Evolutionary conservation across 192 early-diverging fungal genomes (phyloP).

Genomic region (Podochytrium sp.): DNA sequence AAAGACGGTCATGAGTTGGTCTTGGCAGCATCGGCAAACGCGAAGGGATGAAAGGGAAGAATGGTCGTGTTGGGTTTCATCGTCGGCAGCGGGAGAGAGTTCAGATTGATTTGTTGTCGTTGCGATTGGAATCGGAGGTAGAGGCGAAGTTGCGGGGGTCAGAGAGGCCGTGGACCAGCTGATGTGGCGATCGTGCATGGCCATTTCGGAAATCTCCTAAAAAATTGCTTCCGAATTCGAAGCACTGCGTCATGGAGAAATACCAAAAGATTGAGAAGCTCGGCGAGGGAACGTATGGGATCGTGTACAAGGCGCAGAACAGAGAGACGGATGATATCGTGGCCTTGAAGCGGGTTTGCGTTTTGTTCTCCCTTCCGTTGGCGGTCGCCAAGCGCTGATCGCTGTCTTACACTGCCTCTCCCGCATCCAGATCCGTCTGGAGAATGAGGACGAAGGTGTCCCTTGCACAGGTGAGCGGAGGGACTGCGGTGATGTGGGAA

Average conservation of each 20-base stretch:
- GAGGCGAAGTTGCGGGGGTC: no score
- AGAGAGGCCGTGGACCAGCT: slow-evolving; percentile 2
- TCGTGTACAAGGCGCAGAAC: slow-evolving; percentile 99
- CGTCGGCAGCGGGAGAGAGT: background rate
- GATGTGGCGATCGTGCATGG: background rate
- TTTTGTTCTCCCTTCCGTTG: background rate
- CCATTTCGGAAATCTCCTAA: background rate
- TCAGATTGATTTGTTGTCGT: no score
- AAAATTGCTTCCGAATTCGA: background rate
- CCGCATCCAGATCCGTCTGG: slow-evolving; percentile 49
- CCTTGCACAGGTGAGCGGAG: slow-evolving; percentile 47
- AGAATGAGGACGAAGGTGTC: slow-evolving; percentile 56
- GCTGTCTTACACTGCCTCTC: no score
- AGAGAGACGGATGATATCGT: slow-evolving; percentile 94
- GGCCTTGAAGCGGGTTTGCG: slow-evolving; percentile 81
- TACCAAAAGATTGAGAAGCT: slow-evolving; percentile 97
- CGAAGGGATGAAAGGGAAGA: no score
- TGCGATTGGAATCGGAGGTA: no score
- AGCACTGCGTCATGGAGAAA: slow-evolving; percentile 44
- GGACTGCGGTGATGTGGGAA: background rate
- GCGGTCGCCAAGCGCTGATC: background rate
- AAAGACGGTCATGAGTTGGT: slow-evolving; percentile 46
- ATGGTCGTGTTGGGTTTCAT: background rate
- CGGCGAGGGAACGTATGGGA: slow-evolving; percentile 77
- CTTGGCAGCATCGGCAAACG: slow-evolving; percentile 53